Evolutionary conservation across 768 basidiomycete genomes (phyloP), one percentile per base, ranked within the genome.

Genomic region (Trametopsis cervina): DNA sequence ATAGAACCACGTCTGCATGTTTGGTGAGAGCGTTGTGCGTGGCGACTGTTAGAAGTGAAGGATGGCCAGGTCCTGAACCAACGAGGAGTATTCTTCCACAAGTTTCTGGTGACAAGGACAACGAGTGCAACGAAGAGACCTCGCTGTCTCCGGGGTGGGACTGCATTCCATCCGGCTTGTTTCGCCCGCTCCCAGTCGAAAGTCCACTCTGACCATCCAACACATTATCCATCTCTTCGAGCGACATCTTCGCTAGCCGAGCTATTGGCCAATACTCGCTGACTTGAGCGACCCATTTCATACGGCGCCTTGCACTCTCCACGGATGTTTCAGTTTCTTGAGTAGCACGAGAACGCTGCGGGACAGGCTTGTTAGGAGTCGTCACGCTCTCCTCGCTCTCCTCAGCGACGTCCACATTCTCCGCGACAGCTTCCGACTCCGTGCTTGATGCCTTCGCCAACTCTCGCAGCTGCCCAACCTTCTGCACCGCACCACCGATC

Each of bases 211-310:
- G 54, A 1, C 73, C 76, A 35, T 72, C 69, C 20, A 91, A 62
- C 4, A 89, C 63, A n/a, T 72, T 68, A 10, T 71, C 64, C 80
- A 94, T 87, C 4, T 91, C 88, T 17, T 58, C 60, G 33, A 76
- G 72, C 15, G 78, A 70, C 75, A 96, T 76, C 9, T 67, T 63
- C 0, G 89, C 83, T 6, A 97, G 75, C 36, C 77, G 80, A 10
- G 84, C 75, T 41, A 93, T 72, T 0, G 91, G 84, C 89, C 92
- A 97, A 63, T 96, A 97, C 63, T 97, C 94, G 72, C 91, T 94
- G 56, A 98, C 78, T 62, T 97, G 95, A 0, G 91, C 83, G 2
- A 96, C 84, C 90, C 92, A 97, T 63, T 85, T 81, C 78, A 96
- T 89, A 13, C 87, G 73, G 25, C 92, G 73, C 49, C 67, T 71